These are phyloP conservation scores for Neobulgaria alba DNA, from an alignment of 2,329 filamentous ascomycete genomes.

Conservation along the genomic window DNA sequence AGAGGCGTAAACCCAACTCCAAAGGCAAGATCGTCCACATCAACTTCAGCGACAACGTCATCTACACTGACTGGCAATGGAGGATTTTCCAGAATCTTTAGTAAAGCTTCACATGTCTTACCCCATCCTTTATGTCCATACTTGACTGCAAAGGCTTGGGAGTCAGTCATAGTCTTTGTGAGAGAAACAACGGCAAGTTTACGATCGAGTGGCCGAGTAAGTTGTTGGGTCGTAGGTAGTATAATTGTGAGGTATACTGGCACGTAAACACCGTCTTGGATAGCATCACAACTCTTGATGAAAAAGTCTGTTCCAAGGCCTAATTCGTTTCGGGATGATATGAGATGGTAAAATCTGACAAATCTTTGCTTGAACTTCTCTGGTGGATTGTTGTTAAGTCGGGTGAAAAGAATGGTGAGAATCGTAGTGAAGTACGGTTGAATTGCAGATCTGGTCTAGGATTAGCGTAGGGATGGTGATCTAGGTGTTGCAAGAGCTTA, in stretches of 20 bases:
- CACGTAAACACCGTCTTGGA: constrained; percentile 74
- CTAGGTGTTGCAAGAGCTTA: constrained; percentile 40
- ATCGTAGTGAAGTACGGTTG: constrained; percentile 51
- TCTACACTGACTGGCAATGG: constrained; percentile 60
- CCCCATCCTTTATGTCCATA: constrained; percentile 80
- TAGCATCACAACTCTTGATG: constrained; percentile 70
- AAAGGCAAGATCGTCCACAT: constrained; percentile 91
- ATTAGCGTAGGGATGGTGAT: constrained; percentile 21
- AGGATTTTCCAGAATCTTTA: constrained; percentile 84
- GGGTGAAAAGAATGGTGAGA: constrained; percentile 70
- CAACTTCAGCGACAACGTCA: constrained; percentile 74
- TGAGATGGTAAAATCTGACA: constrained; percentile 87
- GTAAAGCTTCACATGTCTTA: constrained; percentile 78
- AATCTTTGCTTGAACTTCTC: constrained; percentile 83
- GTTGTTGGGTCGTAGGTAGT: constrained; percentile 79
- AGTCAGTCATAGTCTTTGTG: constrained; percentile 85
- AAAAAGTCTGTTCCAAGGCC: constrained; percentile 92
- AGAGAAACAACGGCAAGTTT: constrained; percentile 91
- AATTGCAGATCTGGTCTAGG: constrained; percentile 44
- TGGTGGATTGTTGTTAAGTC: constrained; percentile 51
- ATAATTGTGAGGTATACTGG: constrained; percentile 82
- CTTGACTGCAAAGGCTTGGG: constrained; percentile 69
- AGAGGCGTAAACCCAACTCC: constrained; percentile 90
- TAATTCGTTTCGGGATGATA: constrained; percentile 61
- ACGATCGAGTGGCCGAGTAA: constrained; percentile 79